phyloP scores from a whole-genome alignment of 1,284 basidiomycete species.

The Uromyces viciae-fabae region DNA sequence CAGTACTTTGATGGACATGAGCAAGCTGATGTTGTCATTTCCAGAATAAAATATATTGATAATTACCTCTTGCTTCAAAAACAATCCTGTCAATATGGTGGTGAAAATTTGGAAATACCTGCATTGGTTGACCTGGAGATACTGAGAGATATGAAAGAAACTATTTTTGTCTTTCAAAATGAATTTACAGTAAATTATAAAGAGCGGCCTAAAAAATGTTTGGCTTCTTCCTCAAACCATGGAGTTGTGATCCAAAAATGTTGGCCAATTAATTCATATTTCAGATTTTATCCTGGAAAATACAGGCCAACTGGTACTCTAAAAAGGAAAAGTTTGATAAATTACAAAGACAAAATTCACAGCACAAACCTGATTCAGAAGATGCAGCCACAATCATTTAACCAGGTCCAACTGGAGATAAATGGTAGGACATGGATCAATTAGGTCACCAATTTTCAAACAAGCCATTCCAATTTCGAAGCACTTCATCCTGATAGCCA shows the following conservation, averaged over 20 bases:
- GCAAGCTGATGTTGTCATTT: background rate
- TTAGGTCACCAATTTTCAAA: background rate
- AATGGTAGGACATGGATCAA: constrained; percentile 25
- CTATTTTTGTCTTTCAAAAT: background rate
- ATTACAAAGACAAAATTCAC: background rate
- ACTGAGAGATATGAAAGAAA: background rate
- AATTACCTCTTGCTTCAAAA: background rate
- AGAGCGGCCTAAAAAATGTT: background rate
- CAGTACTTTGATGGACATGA: constrained; percentile 24
- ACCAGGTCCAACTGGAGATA: background rate
- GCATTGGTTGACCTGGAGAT: background rate
- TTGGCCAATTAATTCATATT: background rate
- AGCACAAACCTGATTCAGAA: background rate
- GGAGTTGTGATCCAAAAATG: background rate
- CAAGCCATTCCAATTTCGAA: constrained; percentile 23
- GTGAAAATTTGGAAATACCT: background rate
- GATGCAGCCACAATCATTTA: constrained; percentile 23
- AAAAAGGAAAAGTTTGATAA: background rate
- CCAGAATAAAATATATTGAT: background rate
- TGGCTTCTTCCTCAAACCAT: constrained; percentile 6
- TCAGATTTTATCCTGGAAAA: background rate
- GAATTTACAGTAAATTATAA: background rate
- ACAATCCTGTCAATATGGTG: background rate
- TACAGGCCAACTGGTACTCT: background rate
- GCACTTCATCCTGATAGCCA: no score